Base-by-base conservation (phyloP, 2,329 filamentous ascomycete genomes). In the Penicillium sp. region DNA sequence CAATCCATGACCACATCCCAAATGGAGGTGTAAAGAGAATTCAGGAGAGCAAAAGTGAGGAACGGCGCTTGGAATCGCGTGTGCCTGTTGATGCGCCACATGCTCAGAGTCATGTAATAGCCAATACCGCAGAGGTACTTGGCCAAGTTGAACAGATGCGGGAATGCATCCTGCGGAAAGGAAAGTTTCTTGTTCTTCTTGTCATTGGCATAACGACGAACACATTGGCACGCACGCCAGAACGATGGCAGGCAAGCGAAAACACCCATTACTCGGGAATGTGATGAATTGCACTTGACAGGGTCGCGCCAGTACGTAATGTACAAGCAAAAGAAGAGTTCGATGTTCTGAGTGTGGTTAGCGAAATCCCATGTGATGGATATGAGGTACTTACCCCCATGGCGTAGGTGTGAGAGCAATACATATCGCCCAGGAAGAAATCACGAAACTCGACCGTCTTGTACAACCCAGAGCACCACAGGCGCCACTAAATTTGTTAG, bases 1-100 rank as follows among this genome's bases (percentile, higher is more conserved):
- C 95, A 98, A 76, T 99, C 95, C 91, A 98, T 97, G 66, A 92
- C 88, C 1, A 99, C 80, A 74, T 99, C 95, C 95, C 95, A 99
- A 45, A 97, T 85, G 10, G 89, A 92, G 69, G 86, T 89, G 76
- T 97, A 98, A 30, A 96, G 78, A 49, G 89, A 86, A 75, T 97
- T 99, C 67, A 96, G 78, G n/a, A 84, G 83, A 0, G 92, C 92
- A 70, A 93, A 92, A 0, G 87, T 84, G 64, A 96, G 89, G 75
- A 96, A 98, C 1, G 92, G 75, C 0, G 88, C 90, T 62, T 83
- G 81, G 44, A 92, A 83, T 1, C 78, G 75, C 1, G 79, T 78
- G 0, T 81, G 83, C 45, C 83, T 83, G 22, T 91, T 74, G 49
- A 97, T 90, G 42, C 95, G 91, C 75, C 93, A 98, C 38, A 97